Evolutionary conservation across 495 filamentous ascomycete genomes (phyloP).

Genomic region (Oidiodendron maius): DNA sequence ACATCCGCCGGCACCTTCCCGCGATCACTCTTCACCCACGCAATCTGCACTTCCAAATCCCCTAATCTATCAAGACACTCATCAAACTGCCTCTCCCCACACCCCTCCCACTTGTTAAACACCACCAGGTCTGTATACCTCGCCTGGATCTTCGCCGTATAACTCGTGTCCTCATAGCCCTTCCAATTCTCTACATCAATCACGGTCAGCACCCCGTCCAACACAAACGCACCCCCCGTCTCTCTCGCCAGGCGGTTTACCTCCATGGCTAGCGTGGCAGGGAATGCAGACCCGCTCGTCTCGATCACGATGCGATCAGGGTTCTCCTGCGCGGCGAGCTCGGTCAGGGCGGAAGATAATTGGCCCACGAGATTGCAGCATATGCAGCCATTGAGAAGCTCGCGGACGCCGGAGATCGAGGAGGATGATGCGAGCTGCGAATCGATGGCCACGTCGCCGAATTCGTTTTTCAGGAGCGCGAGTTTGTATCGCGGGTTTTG

Average conservation of each 20-base stretch:
- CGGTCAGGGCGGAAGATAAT: slow-evolving; percentile 68
- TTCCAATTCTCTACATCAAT: slow-evolving; percentile 97
- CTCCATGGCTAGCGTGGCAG: slow-evolving; percentile 86
- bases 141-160: slow-evolving; percentile 81
- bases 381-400: slow-evolving; percentile 93
- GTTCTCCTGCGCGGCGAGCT: slow-evolving; percentile 51
- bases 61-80: slow-evolving; percentile 76
- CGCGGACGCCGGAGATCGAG: slow-evolving; percentile 82
- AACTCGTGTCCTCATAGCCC: slow-evolving; percentile 88
- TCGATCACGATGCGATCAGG: slow-evolving; percentile 92
- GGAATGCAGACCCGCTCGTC: slow-evolving; percentile 83
- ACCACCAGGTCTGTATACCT: slow-evolving; percentile 89
- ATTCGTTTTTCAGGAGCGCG: slow-evolving; percentile 97
- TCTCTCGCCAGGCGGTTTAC: slow-evolving; percentile 73
- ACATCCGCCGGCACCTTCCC: slow-evolving; percentile 71
- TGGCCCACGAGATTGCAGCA: slow-evolving; percentile 97
- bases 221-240: slow-evolving; percentile 55
- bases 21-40: slow-evolving; percentile 72
- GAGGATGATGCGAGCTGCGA: slow-evolving; percentile 76
- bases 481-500: slow-evolving; percentile 65
- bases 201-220: slow-evolving; percentile 89
- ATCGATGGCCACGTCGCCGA: slow-evolving; percentile 90
- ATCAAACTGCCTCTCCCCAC: slow-evolving; percentile 68
- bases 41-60: slow-evolving; percentile 74
- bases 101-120: slow-evolving; percentile 91